phyloP scores from a whole-genome alignment of 352 stramenopile genomes.

The Phytopythium delawarense region DNA sequence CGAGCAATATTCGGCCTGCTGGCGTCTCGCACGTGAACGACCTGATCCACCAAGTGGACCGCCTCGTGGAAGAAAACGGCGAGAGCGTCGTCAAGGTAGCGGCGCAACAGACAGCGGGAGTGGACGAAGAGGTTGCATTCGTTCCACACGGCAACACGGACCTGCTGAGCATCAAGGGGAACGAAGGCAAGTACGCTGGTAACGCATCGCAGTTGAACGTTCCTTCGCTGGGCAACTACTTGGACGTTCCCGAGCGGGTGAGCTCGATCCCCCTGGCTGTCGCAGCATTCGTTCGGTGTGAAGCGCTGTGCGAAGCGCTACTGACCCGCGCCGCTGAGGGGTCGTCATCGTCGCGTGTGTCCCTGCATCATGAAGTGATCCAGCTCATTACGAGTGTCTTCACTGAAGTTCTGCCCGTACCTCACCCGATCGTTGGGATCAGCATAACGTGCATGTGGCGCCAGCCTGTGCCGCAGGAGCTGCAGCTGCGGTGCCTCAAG shows the following conservation, averaged over 20 bases:
- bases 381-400: slow-evolving; percentile 80
- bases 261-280: slow-evolving; percentile 71
- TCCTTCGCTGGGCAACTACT: slow-evolving; percentile 70
- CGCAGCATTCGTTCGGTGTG: slow-evolving; percentile 75
- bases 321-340: slow-evolving; percentile 77
- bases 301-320: slow-evolving; percentile 72
- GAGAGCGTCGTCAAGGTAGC: slow-evolving; percentile 13
- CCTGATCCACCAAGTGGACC: slow-evolving; percentile 45
- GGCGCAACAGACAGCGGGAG: slow-evolving; percentile 18
- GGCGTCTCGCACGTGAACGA: slow-evolving; percentile 49
- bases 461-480: slow-evolving; percentile 61
- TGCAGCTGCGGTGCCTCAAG: slow-evolving; percentile 78
- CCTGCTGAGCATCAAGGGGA: slow-evolving; percentile 44
- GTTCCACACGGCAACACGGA: slow-evolving; percentile 55
- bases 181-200: slow-evolving; percentile 76
- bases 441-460: slow-evolving; percentile 59
- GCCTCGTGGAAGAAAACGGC: slow-evolving; percentile 35
- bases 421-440: slow-evolving; percentile 22
- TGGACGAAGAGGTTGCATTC: slow-evolving; percentile 39
- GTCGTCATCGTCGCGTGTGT: slow-evolving; percentile 88
- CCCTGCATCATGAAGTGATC: slow-evolving; percentile 86
- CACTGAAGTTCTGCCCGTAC: slow-evolving; percentile 81
- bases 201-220: slow-evolving; percentile 61
- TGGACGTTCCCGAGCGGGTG: slow-evolving; percentile 82
- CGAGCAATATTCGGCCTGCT: slow-evolving; percentile 28